phyloP scores from a whole-genome alignment of 495 filamentous ascomycete genomes.

The Xylaria bambusicola region DNA sequence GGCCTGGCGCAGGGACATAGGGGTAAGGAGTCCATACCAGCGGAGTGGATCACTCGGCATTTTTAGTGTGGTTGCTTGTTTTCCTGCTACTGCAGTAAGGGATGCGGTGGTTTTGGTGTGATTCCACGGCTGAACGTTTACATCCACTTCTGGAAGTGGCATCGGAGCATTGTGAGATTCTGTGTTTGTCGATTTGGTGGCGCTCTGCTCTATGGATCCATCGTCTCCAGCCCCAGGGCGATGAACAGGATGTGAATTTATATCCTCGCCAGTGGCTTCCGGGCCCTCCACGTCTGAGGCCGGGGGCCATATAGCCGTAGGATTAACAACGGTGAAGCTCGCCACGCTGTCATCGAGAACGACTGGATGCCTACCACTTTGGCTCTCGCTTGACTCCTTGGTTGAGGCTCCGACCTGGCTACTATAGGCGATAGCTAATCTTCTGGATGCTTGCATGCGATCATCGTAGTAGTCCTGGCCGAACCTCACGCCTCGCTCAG shows the following conservation, averaged over 20 bases:
- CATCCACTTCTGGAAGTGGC: background rate
- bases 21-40: slow-evolving; percentile 71
- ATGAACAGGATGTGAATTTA: background rate
- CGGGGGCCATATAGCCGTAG: background rate
- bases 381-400: slow-evolving; percentile 3
- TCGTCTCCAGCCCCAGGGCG: background rate
- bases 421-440: slow-evolving; percentile 24
- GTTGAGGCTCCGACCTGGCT: slow-evolving; percentile 3
- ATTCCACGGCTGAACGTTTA: background rate
- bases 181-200: slow-evolving; percentile 11
- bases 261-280: background rate
- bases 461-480: slow-evolving; percentile 71
- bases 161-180: background rate
- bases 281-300: background rate
- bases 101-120: background rate
- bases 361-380: background rate
- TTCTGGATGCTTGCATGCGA: slow-evolving; percentile 65
- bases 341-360: background rate
- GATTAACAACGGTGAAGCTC: slow-evolving; percentile 17
- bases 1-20: slow-evolving; percentile 59
- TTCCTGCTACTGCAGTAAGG: too few relatives aligned
- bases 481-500: slow-evolving; percentile 62
- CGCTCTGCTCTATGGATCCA: slow-evolving; percentile 12
- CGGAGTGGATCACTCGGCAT: slow-evolving; percentile 56
- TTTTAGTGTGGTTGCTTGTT: background rate